Base-by-base conservation (phyloP, 495 filamentous ascomycete genomes). In the Endocarpon pusillum region DNA sequence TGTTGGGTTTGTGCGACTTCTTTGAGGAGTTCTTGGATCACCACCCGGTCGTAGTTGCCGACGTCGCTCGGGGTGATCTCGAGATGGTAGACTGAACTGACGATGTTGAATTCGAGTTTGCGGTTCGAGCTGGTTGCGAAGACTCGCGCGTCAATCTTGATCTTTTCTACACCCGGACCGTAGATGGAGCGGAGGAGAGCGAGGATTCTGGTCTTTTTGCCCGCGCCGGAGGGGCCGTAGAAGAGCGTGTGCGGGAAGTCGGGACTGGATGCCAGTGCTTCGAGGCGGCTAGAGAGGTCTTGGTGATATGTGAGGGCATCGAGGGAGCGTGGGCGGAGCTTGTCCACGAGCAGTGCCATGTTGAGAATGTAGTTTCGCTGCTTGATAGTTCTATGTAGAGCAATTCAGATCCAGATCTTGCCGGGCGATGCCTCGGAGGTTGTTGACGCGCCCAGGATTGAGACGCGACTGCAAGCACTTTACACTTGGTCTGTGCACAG, bases 1-100 rank as follows among this genome's bases (percentile, higher is more conserved):
- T 96, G 91, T 56, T 96, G 91, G 18, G 89, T 97, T 56, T 97
- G 89, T 21, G 91, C 89, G 7, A 96, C 85, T 55, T 97, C 89
- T 54, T 97, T 97, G 20, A 97, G 67, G 26, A 97, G 63, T 51
- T 94, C 87, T 49, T 96, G 91, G 10, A 97, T 58, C 7, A 97
- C 86, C 1, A 97, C 91, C 32, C 89, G 69, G 54, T 97, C 89
- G 45, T 92, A 91, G 46, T 74, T 86, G 32, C 87, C 91, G n/a
- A 97, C 87, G 45, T 97, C 89, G 1, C 83, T 87, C 1, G 89
- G 89, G 2, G 89, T 97, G 47, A 97, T 97, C 51, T 97, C 89
- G 39, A 97, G 75, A 46, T 97, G 89, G 58, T 97, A 96, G 30
- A 93, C 70, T 0, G 84, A 93, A 18, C 84, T 69, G 30, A 96